Conservation (phyloP, 352 stramenopile genomes). For the Phytopythium oedochilum region DNA sequence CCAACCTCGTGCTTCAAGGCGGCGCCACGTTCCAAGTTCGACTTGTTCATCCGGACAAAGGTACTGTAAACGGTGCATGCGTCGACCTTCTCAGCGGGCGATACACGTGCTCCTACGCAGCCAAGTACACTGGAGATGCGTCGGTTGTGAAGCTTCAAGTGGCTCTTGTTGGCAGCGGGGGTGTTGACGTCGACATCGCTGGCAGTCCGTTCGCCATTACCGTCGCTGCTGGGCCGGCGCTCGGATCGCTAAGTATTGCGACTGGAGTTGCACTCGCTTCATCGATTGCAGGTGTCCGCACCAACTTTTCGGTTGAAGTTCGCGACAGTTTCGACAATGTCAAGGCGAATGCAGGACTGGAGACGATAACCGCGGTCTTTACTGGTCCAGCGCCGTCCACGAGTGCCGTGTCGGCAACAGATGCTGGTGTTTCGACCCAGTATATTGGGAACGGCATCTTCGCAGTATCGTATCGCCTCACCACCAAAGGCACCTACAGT, state of each 20-base stretch:
- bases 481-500: constrained; percentile 36
- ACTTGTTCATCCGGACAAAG: constrained; percentile 29
- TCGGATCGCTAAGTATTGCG: constrained; percentile 38
- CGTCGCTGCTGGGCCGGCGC: constrained; percentile 41
- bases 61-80: constrained; percentile 37
- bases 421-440: constrained; percentile 16
- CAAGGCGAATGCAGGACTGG: constrained; percentile 51
- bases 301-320: constrained; percentile 48
- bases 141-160: constrained; percentile 27
- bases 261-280: constrained; percentile 40
- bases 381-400: constrained; percentile 23
- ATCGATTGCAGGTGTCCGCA: constrained; percentile 38
- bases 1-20: constrained; percentile 43
- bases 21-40: constrained; percentile 32
- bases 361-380: constrained; percentile 34
- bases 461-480: constrained; percentile 35
- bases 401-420: constrained; percentile 6
- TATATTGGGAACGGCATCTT: constrained; percentile 36
- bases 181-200: constrained; percentile 16
- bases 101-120: constrained; percentile 60
- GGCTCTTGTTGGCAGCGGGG: constrained; percentile 9
- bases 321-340: constrained; percentile 53
- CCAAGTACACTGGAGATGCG: constrained; percentile 32
- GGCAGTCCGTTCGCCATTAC: constrained; percentile 49
- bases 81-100: constrained; percentile 45